phyloP scores from a whole-genome alignment of 2,329 filamentous ascomycete species.

The Byssochlamys sp. region DNA sequence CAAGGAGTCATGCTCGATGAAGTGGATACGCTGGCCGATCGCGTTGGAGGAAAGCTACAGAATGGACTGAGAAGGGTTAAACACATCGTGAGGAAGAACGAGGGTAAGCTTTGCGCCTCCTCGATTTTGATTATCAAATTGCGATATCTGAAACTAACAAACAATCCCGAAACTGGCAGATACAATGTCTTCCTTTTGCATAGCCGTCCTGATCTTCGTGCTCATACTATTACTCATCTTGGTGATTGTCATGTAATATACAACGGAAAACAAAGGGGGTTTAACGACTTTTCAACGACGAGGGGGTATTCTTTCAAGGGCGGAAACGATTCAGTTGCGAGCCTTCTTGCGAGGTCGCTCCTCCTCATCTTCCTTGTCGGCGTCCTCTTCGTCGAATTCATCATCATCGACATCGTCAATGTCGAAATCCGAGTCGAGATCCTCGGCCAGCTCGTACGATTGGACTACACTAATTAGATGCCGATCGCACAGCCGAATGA shows the following conservation, averaged over 20 bases:
- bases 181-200: conserved; percentile 76
- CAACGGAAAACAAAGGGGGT: conserved; percentile 8
- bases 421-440: conserved; percentile 52
- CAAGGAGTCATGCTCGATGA: conserved; percentile 80
- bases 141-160: conserved; percentile 12
- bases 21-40: conserved; percentile 73
- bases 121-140: background rate
- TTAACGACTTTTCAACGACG: conserved; percentile 3
- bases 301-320: background rate
- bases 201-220: conserved; percentile 76
- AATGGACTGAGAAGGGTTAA: conserved; percentile 78
- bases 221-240: conserved; percentile 78
- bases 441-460: conserved; percentile 59
- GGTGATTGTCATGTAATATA: conserved; percentile 52
- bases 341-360: conserved; percentile 17
- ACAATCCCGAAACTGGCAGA: conserved; percentile 37
- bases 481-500: background rate
- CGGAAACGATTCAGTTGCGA: conserved; percentile 5
- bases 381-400: conserved; percentile 49
- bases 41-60: conserved; percentile 75
- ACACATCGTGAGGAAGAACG: conserved; percentile 76
- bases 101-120: conserved; percentile 54
- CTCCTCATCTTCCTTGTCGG: conserved; percentile 32
- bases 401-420: conserved; percentile 50
- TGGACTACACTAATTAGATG: conserved; percentile 46